Evolutionary conservation across 1,139 yeast genomes (phyloP).

Genomic region (Blastobotrys petasosporus): DNA sequence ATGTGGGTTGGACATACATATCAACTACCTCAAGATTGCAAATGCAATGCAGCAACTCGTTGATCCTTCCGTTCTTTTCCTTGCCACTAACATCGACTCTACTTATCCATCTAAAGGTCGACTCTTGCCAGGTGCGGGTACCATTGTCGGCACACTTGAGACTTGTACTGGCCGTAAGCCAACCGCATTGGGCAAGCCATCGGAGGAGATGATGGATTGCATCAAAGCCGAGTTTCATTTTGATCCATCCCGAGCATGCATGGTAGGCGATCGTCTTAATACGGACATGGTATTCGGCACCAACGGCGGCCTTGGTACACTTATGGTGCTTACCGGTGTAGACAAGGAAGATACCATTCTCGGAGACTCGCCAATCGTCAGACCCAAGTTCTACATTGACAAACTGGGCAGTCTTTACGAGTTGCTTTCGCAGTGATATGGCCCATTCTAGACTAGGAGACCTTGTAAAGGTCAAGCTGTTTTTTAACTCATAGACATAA

Average conservation of each 20-base stretch:
- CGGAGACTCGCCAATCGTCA: conserved; percentile 39
- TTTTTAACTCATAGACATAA: too few species aligned
- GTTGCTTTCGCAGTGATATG: conserved; percentile 3
- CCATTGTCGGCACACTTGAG: conserved; percentile 75
- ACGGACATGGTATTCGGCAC: conserved; percentile 93
- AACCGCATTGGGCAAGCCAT: conserved; percentile 86
- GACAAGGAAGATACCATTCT: conserved; percentile 62
- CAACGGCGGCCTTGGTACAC: conserved; percentile 75
- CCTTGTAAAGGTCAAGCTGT: background rate
- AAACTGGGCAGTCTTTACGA: conserved; percentile 74
- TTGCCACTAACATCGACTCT: conserved; percentile 94
- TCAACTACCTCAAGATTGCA: conserved; percentile 78
- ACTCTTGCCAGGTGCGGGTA: conserved; percentile 91
- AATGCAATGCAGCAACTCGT: conserved; percentile 75
- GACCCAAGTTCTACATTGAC: conserved; percentile 66
- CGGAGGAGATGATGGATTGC: conserved; percentile 83
- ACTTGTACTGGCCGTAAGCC: conserved; percentile 72
- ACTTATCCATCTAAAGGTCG: conserved; percentile 88
- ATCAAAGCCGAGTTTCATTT: conserved; percentile 63
- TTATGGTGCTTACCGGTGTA: conserved; percentile 86
- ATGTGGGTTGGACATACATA: conserved; percentile 71
- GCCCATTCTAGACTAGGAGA: background rate
- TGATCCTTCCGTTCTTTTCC: conserved; percentile 61
- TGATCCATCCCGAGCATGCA: conserved; percentile 62
- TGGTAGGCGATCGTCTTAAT: conserved; percentile 94